A percentile compares a stretch with the other conserved stretches of the same genome.
These are phyloP conservation scores for Solanum tarapatanum DNA, from an alignment of 257 asterid genomes.

Conservation along the genomic window DNA sequence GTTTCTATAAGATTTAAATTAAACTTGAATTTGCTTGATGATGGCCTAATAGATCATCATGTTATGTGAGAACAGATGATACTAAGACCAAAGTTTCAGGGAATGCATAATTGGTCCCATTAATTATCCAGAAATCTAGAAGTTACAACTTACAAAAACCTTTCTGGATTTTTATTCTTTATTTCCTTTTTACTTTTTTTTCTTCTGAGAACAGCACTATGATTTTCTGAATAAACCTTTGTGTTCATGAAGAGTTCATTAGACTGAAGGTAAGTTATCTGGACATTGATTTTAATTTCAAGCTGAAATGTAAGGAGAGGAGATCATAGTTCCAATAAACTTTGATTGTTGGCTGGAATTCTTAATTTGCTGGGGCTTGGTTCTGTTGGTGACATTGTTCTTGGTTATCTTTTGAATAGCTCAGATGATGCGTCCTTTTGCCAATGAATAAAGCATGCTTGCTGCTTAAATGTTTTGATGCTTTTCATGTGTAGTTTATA, in stretches of 20 bases:
- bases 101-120: not conserved
- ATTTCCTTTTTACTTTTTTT: not conserved
- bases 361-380: not conserved
- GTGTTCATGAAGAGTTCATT: constrained; percentile 83
- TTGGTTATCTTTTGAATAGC: not conserved
- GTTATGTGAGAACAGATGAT: not conserved
- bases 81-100: not conserved
- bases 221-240: not conserved
- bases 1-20: not conserved
- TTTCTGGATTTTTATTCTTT: not conserved
- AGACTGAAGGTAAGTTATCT: constrained; percentile 56
- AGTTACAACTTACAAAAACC: not conserved
- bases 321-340: not conserved
- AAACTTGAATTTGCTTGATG: not conserved
- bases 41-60: not conserved
- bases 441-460: not conserved
- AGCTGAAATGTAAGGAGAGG: not conserved
- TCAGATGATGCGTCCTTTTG: not conserved
- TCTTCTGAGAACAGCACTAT: not conserved
- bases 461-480: not conserved
- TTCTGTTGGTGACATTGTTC: not conserved
- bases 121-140: not conserved
- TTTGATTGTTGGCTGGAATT: not conserved
- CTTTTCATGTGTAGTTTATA: not conserved
- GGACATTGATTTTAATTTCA: not conserved